Evolutionary conservation across 345 rosid species (phyloP), one percentile per base, ranked within the genome.

Genomic region (Garcia nutans): DNA sequence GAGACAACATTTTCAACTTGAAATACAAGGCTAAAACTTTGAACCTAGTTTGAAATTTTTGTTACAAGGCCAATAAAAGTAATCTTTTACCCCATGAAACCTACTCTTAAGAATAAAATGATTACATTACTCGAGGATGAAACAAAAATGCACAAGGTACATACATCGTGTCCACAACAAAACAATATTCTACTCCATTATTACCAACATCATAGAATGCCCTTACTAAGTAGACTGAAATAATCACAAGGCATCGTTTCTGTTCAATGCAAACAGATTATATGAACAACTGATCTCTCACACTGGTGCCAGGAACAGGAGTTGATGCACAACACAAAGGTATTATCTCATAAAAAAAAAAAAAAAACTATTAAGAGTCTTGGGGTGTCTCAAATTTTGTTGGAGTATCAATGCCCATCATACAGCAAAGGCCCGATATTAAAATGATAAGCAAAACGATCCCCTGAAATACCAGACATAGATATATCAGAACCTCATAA

Each of bases 381-480:
- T 93, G 97, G 17, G 97, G 97, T n/a, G 91, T 81, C 91, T 96
- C 97, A 78, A 96, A 96, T 88, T 96, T 87, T 17, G 95, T 81
- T 9, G 98, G 99, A 2, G 98, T 92, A 77, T 93, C 98, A 69
- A 96, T 96, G 83, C 97, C 97, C 89, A 90, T 89, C 99, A 96
- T 96, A 81, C 97, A 93, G 84, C 98, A 88, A 66, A 96, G 96
- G 72, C 99, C 98, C 42, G 93, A 88, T 79, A 96, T 85, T 76
- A 96, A 85, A 76, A 96, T 96, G 69, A 93, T 69, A 66, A 96
- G 97, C 80, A 96, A 84, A 65, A 92, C 95, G 81, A 92, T 82
- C 74, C 91, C 98, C 99, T 96, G 93, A 61, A 85, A 71, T 64
- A 81, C 72, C 76, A 74, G n/a, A 76, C 42, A 66, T 70, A 70